Conservation (phyloP, 2,329 filamentous ascomycete genomes). For the Talaromyces marneffei region DNA sequence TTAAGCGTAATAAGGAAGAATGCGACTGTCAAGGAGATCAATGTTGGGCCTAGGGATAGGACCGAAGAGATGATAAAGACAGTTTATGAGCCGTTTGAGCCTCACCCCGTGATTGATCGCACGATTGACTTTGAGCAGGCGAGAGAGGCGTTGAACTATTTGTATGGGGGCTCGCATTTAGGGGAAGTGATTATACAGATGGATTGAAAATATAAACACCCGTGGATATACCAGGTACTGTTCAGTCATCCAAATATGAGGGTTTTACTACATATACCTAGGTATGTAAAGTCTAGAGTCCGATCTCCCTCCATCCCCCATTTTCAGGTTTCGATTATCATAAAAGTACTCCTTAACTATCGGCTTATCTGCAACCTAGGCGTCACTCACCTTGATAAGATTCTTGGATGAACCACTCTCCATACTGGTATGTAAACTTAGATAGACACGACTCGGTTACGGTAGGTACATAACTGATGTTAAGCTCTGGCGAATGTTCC, state of each 20-base stretch:
- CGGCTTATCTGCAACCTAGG: no score
- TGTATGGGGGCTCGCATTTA: constrained; percentile 39
- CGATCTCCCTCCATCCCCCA: not conserved
- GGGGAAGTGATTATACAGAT: not conserved
- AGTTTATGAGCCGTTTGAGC: constrained; percentile 28
- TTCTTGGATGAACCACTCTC: no score
- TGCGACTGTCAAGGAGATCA: constrained; percentile 52
- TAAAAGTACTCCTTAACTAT: no score
- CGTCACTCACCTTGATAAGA: no score
- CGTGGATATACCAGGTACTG: not conserved
- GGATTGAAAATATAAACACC: no score
- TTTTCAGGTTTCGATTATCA: no score
- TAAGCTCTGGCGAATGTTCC: no score
- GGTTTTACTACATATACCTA: not conserved
- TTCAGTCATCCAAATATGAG: not conserved
- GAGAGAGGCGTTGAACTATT: constrained; percentile 49
- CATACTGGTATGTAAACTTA: no score
- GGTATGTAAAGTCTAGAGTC: not conserved
- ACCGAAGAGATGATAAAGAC: constrained; percentile 36
- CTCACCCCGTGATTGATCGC: constrained; percentile 48
- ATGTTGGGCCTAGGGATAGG: constrained; percentile 57
- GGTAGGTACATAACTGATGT: no score
- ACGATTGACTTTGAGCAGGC: constrained; percentile 49
- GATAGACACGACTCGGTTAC: no score
- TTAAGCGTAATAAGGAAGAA: constrained; percentile 52